These are phyloP conservation scores for Pleurozium schreberi DNA, from an alignment of 225 moss, liverwort and hornwort genomes.

Conservation along the genomic window DNA sequence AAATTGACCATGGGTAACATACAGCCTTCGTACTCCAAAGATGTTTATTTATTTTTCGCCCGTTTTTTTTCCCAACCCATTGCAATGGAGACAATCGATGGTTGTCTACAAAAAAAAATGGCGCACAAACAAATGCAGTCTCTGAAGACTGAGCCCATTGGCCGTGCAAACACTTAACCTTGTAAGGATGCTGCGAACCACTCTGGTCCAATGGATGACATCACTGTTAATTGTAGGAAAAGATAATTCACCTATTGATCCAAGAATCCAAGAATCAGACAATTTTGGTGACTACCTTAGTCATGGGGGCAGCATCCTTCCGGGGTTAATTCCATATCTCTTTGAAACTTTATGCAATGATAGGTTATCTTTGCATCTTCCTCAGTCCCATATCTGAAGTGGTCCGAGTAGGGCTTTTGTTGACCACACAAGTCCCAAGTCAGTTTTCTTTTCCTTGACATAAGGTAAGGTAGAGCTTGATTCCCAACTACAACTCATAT, in stretches of 20 bases:
- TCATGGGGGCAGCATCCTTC: no score
- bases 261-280: no score
- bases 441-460: no score
- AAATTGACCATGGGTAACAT: background rate
- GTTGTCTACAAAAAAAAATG: no score
- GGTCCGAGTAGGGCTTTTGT: background rate
- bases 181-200: no score
- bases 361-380: background rate
- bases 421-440: background rate
- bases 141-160: accelerated
- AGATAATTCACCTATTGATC: no score
- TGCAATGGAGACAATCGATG: background rate
- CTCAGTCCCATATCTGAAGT: background rate
- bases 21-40: background rate
- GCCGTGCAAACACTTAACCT: background rate
- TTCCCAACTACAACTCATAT: background rate
- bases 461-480: background rate
- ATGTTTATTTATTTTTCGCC: no score
- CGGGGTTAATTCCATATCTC: background rate
- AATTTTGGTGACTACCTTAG: no score
- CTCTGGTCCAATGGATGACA: no score
- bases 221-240: no score
- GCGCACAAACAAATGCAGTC: background rate
- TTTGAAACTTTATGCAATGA: background rate
- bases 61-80: background rate